A percentile compares a stretch with the other conserved stretches of the same genome.
Evolutionary conservation across 164 flowering plant genomes (phyloP).

Genomic region (Chimonanthus salicifolius): DNA sequence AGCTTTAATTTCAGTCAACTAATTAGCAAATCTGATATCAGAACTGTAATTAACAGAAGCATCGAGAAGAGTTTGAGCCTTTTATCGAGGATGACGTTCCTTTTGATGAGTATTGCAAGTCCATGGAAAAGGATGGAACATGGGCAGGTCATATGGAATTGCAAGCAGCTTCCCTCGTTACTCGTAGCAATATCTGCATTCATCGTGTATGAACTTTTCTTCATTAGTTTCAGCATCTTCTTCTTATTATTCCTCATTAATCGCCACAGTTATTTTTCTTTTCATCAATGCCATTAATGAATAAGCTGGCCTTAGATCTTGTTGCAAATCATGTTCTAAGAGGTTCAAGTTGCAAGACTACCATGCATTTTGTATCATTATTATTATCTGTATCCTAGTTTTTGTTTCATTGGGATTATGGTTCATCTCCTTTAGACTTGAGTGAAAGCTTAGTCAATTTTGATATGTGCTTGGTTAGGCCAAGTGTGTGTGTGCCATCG

Average conservation of each 20-base stretch:
- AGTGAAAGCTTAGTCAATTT: not conserved
- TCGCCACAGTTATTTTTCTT: not conserved
- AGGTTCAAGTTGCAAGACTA: not conserved
- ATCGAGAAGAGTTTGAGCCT: slow-evolving; percentile 82
- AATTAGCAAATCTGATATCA: slow-evolving; percentile 10
- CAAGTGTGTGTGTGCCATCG: not conserved
- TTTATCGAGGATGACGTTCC: slow-evolving; percentile 94
- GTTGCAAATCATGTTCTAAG: not conserved
- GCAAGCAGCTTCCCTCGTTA: slow-evolving; percentile 92
- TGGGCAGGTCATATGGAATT: slow-evolving; percentile 98
- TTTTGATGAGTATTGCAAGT: slow-evolving; percentile 77
- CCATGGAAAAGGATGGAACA: slow-evolving; percentile 83
- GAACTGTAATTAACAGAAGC: slow-evolving; percentile 42
- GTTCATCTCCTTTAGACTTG: not conserved
- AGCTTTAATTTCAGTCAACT: not conserved
- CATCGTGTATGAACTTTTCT: slow-evolving; percentile 50
- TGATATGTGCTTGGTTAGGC: not conserved
- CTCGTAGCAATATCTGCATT: slow-evolving; percentile 77
- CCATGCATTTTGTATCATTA: not conserved
- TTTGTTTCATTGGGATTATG: not conserved
- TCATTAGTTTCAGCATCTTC: not conserved
- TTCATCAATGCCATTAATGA: not conserved
- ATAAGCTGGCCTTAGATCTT: not conserved
- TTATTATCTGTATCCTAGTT: not conserved
- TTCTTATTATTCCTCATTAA: not conserved